Percentiles rank a stretch among this genome's conserved stretches.
Conservation (phyloP, 75 land plant species). For the Pinus tabuliformis region DNA sequence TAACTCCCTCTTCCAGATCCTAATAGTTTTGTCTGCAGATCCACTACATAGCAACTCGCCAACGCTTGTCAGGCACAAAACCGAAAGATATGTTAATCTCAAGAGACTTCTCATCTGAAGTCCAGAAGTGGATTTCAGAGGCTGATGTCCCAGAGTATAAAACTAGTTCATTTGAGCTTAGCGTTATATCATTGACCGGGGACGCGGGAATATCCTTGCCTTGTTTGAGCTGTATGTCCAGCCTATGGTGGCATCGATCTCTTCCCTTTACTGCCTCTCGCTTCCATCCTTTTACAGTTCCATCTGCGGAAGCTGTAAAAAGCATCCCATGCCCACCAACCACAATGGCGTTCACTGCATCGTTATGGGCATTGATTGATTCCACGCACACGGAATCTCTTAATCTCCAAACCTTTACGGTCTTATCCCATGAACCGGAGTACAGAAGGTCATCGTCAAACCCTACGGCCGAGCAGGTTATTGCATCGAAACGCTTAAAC, state of each 20-base stretch:
- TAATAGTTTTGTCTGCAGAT: constrained; percentile 45
- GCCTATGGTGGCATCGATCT: constrained; percentile 18
- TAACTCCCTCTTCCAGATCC: constrained; percentile 35
- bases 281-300: constrained; percentile 50
- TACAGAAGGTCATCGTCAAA: constrained; percentile 23
- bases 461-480: constrained; percentile 12
- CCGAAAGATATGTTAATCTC: constrained; percentile 48
- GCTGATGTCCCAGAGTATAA: constrained; percentile 37
- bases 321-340: constrained; percentile 20
- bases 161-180: constrained; percentile 21
- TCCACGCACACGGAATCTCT: constrained; percentile 40
- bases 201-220: constrained; percentile 29
- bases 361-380: constrained; percentile 42
- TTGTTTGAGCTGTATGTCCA: constrained; percentile 20
- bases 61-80: constrained; percentile 42
- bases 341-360: constrained; percentile 43
- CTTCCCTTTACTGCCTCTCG: constrained; percentile 1
- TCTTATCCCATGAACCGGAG: constrained; percentile 64
- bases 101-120: constrained; percentile 30
- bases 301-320: constrained; percentile 57
- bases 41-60: constrained; percentile 38
- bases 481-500: constrained; percentile 29
- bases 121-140: constrained; percentile 34
- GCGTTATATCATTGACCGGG: constrained; percentile 47
- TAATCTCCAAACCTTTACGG: constrained; percentile 56